Evolutionary conservation across 805 yeast species (phyloP), one percentile per base, ranked within the genome.

Genomic region (Candida maris): DNA sequence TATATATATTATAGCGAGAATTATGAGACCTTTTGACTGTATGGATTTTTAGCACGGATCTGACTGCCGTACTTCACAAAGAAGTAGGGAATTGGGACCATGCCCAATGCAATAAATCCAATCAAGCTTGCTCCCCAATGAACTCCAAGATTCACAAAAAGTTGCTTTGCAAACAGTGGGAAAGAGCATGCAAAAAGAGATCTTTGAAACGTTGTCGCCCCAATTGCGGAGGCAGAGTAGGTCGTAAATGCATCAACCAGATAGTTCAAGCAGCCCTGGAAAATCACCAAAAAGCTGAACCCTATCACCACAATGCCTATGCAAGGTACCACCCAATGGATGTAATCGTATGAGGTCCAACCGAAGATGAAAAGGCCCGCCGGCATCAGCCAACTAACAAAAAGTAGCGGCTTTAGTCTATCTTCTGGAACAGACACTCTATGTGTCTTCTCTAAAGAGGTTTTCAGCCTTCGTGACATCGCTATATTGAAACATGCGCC

Each of bases 81-180:
- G 39, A 75, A 68, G 12, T 78, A 50, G 3, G 88, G 87, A 64
- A 75, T 75, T 3, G 88, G 87, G n/a, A 79, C 59, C 34, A 80
- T 61, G 1, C 68, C 69, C 12, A 79, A 41, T 6, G 73, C 80
- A 33, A 80, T 56, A 27, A 79, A 63, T 0, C 73, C 87, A 55
- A 79, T 75, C 48, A 81, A 53, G 0, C 84, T 73, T 51, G 75
- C 74, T 17, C 85, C 85, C 87, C 86, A 81, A 4, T 85, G 85
- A 47, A 78, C 79, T 15, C 81, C 80, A 30, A 82, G 56, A 16
- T 32, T 33, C 7, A 40, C 56, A 54, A 77, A 82, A 80, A 81
- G 73, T 6, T 69, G 61, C 6, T 65, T 57, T 3, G 82, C 84
- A 56, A 79, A 78, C 27, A 81, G 59, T 5, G 85, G 88, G 59